Evolutionary conservation across 1,284 basidiomycete species (phyloP).

Genomic region (Xerocomus amazonicus): DNA sequence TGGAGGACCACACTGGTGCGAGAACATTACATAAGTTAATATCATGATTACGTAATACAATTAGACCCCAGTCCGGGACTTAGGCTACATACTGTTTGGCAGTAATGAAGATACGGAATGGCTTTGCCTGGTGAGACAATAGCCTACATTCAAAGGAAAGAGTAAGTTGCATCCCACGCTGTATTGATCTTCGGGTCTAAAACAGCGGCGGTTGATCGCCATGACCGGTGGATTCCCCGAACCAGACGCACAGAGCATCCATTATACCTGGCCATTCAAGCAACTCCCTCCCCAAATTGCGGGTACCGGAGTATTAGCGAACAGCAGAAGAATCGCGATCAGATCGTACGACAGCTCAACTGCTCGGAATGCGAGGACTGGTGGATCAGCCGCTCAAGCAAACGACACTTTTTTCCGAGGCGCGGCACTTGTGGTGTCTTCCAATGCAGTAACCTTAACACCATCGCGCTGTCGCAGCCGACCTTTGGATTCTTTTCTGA

Average conservation of each 20-base stretch:
- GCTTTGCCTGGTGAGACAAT: background rate
- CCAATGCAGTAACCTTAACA: conserved; percentile 9
- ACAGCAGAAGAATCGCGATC: conserved; percentile 22
- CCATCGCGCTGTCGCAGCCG: conserved; percentile 12
- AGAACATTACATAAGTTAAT: conserved; percentile 15
- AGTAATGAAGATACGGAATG: background rate
- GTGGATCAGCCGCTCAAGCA: conserved; percentile 24
- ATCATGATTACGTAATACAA: background rate
- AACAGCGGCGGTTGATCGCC: conserved; percentile 18
- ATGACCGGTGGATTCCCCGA: conserved; percentile 22
- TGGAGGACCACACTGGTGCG: too few species aligned
- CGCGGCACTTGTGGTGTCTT: conserved; percentile 7
- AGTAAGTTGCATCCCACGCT: conserved; percentile 5
- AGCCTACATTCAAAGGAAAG: conserved; percentile 1
- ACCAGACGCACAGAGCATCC: conserved; percentile 16
- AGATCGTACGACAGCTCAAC: conserved; percentile 20
- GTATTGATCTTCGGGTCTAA: conserved; percentile 15
- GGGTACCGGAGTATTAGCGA: background rate
- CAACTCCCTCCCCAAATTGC: conserved; percentile 12
- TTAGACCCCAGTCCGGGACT: background rate
- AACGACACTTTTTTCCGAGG: conserved; percentile 35
- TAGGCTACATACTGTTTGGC: background rate
- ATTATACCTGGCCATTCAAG: conserved; percentile 13
- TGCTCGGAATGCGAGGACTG: conserved; percentile 22
- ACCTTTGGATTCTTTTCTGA: conserved; percentile 18